Conservation (phyloP, 176 grass and related monocot genomes). For the Phyllostachys edulis region DNA sequence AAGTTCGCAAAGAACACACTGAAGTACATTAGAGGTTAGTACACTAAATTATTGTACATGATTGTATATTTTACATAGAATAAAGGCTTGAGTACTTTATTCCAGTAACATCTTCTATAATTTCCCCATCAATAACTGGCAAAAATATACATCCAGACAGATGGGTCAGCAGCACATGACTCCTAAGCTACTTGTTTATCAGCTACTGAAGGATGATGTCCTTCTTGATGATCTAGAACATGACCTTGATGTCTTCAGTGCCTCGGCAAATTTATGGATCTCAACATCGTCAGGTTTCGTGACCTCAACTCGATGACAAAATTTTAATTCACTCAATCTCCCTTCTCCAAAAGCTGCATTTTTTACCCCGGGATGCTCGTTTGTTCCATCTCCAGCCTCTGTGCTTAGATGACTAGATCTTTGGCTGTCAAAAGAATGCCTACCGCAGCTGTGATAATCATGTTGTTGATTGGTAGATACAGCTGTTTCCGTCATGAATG, state of each 20-base stretch:
- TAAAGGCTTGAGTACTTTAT: slow-evolving; percentile 26
- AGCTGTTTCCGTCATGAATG: slow-evolving; percentile 49
- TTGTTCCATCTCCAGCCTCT: slow-evolving; percentile 39
- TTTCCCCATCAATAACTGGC: slow-evolving; percentile 33
- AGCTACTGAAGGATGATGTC: slow-evolving; percentile 41
- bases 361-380: slow-evolving; percentile 15
- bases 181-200: slow-evolving; percentile 39
- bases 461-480: slow-evolving; percentile 15
- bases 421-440: slow-evolving; percentile 35
- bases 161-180: slow-evolving; percentile 22
- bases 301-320: not conserved
- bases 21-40: slow-evolving; percentile 14
- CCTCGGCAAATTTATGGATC: slow-evolving; percentile 64
- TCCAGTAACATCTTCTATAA: slow-evolving; percentile 35
- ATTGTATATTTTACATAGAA: slow-evolving; percentile 40
- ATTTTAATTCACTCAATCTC: slow-evolving; percentile 14
- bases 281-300: slow-evolving; percentile 42
- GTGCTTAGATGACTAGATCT: slow-evolving; percentile 24
- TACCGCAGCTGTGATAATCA: not conserved
- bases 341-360: slow-evolving; percentile 26
- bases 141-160: slow-evolving; percentile 49
- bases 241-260: slow-evolving; percentile 40
- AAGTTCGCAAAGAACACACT: not conserved
- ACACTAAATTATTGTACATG: slow-evolving; percentile 35
- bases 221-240: slow-evolving; percentile 38